A percentile compares a stretch with the other conserved stretches of the same genome.
Conservation (phyloP, 2,329 filamentous ascomycete genomes). For the Pseudogymnoascus sp. region DNA sequence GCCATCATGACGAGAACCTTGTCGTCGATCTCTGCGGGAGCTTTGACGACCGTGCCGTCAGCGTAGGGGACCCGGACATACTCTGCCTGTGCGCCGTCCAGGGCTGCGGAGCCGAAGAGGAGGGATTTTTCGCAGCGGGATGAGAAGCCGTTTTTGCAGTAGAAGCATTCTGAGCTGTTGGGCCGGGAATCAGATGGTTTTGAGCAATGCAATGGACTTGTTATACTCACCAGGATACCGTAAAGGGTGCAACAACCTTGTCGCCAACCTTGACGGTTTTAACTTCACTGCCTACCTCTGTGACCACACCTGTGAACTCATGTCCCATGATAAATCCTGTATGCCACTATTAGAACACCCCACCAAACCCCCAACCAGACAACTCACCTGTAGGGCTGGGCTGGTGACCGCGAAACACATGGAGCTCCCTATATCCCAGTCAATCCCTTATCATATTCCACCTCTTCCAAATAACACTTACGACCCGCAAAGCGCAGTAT, state of each 20-base stretch:
- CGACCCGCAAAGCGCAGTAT: slow-evolving; percentile 84
- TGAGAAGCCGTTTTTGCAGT: slow-evolving; percentile 70
- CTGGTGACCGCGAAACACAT: slow-evolving; percentile 79
- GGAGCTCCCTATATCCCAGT: slow-evolving; percentile 59
- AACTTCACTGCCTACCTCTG: slow-evolving; percentile 61
- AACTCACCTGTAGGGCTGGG: slow-evolving; percentile 46
- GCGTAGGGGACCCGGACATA: slow-evolving; percentile 76
- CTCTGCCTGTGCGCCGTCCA: slow-evolving; percentile 78
- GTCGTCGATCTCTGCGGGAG: slow-evolving; percentile 65
- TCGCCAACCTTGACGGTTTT: slow-evolving; percentile 67
- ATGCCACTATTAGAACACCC: not conserved
- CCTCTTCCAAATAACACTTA: slow-evolving; percentile 38
- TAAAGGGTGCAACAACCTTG: slow-evolving; percentile 77
- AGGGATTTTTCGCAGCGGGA: slow-evolving; percentile 66
- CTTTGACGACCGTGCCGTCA: slow-evolving; percentile 72
- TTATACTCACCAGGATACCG: slow-evolving; percentile 60
- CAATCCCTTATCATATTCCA: not conserved
- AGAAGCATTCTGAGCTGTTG: slow-evolving; percentile 66
- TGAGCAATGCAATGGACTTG: not conserved
- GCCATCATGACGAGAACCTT: slow-evolving; percentile 79
- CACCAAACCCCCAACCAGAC: not conserved
- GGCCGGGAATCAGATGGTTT: not conserved
- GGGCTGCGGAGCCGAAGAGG: slow-evolving; percentile 61
- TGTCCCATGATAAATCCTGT: slow-evolving; percentile 65
- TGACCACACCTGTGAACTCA: slow-evolving; percentile 76